These are phyloP conservation scores for Sugiyamaella chiloensis DNA, from an alignment of 805 yeast species.

Conservation along the genomic window DNA sequence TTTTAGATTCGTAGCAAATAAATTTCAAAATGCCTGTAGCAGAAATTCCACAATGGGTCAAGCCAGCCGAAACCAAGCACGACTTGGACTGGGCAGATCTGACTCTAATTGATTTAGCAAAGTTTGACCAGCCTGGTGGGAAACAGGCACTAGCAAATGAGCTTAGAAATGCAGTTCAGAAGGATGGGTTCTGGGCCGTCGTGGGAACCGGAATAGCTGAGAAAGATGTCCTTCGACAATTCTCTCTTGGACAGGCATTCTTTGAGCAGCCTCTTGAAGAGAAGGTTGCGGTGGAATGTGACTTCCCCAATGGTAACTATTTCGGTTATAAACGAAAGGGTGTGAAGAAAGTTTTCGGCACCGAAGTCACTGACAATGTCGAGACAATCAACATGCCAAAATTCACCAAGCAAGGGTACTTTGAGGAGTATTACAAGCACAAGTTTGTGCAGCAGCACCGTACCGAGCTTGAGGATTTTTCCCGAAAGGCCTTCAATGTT, in stretches of 20 bases:
- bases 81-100: constrained; percentile 19
- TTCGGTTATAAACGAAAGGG: constrained; percentile 18
- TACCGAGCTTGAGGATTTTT: constrained; percentile 13
- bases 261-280: constrained; percentile 16
- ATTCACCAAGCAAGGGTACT: constrained; percentile 16
- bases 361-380: constrained; percentile 17
- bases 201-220: constrained; percentile 16
- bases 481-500: constrained; percentile 17
- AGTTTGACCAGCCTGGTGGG: constrained; percentile 15
- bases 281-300: constrained; percentile 9
- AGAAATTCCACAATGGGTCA: constrained; percentile 6
- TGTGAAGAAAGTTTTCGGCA: constrained; percentile 14
- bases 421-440: constrained; percentile 8
- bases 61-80: constrained; percentile 15
- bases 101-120: constrained; percentile 15
- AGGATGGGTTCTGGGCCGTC: constrained; percentile 20
- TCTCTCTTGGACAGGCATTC: constrained; percentile 16
- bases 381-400: constrained; percentile 18
- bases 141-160: constrained; percentile 11
- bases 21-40: constrained; percentile 6
- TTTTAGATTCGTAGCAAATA: too few relatives aligned
- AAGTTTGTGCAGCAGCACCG: constrained; percentile 12
- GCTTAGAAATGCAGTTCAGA: constrained; percentile 12
- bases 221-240: constrained; percentile 17
- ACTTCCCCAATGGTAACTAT: constrained; percentile 17